Base-by-base conservation (phyloP, 352 stramenopile species). In the Globisporangium barbulae region DNA sequence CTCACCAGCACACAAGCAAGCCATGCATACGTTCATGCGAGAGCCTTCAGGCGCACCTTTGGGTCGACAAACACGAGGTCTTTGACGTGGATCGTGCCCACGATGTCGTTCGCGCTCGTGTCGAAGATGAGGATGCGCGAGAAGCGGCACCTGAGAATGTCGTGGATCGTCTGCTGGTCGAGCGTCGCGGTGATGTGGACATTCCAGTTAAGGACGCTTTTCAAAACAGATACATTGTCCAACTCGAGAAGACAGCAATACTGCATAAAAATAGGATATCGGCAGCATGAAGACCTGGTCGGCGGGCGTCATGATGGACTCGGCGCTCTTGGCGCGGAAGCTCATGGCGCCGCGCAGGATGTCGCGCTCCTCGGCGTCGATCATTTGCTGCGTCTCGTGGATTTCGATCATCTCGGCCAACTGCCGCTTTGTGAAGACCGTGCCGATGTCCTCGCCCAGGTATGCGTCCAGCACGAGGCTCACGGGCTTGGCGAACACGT, bases 31-130 rank as follows among this genome's bases (percentile, higher is more conserved):
- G 39, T 79, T 78, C 21, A 31, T 25, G 44, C n/a, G 7, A 12
- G 4, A 41, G 35, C 35, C 31, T 37, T 37, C 31, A n/a, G 9
- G 66, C 89, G 61, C 70, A 99, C 96, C 75, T 99, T 97, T 12
- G 97, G 96, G 72, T 99, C 97, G 19, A 99, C 83, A 53, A 99
- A 98, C 62, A 99, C 98, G 13, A 99, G 87, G 69, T 99, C 97
- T 68, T 99, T 99, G 53, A 98, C 94, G 71, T 99, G 94, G 28
- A 99, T 86, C n/a, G 98, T 81, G 19, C 97, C 97, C 53, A 99
- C 85, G 42, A 99, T 91, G 69, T 99, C 97, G 71, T 97, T 89
- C 37, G 83, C 61, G 47, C 76, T 85, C 33, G 74, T 44, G 21
- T 81, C 83, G 35, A 92, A 79, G 3, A 99, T 85, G 13, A 98